Evolutionary conservation across 176 grass and related monocot genomes (phyloP), one percentile per base, ranked within the genome.

Genomic region (Oryza coarctata): DNA sequence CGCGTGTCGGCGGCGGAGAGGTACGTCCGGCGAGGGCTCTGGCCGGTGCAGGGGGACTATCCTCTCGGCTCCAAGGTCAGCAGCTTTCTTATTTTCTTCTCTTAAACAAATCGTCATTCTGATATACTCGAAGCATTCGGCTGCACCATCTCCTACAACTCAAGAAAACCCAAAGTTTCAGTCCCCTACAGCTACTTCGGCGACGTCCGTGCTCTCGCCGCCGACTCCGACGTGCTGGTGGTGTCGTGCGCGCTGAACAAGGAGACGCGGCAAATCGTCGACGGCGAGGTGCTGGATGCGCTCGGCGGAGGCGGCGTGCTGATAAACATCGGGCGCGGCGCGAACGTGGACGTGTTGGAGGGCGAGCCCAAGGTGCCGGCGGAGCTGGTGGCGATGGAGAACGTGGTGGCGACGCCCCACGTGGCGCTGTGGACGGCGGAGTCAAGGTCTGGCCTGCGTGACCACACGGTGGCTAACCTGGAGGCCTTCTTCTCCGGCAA

Each of bases 141-240:
- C 27, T 94, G 92, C 13, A 6, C 44, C 47, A 83, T 94, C 87
- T 76, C 82, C 70, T 92, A 92, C 86, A 75, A 73, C 73, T 84
- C 90, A 0, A 92, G 76, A 61, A 33, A 6, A 9, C 63, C 60
- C 9, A 92, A 92, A 71, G 20, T 31, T 9, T 18, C 4, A 0
- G 27, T 78, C 9, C 30, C 71, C 12, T 92, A 88, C 78, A 74
- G 52, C 0, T 89, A 73, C 80, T 86, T 69, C 66, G 0, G 65
- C n/a, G 65, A 72, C 23, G 77, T 30, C 7, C 40, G 1, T 0
- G 55, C 34, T 1, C 87, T 92, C 61, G 90, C 90, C 47, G 66
- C 80, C 4, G 75, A 72, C 64, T 89, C 63, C 6, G 83, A 92
- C 23, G 77, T 78, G 1, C 77, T 91, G 26, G 3, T 91, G 3